phyloP scores from a whole-genome alignment of 2,329 filamentous ascomycete genomes.

The Neopestalotiopsis rosae region DNA sequence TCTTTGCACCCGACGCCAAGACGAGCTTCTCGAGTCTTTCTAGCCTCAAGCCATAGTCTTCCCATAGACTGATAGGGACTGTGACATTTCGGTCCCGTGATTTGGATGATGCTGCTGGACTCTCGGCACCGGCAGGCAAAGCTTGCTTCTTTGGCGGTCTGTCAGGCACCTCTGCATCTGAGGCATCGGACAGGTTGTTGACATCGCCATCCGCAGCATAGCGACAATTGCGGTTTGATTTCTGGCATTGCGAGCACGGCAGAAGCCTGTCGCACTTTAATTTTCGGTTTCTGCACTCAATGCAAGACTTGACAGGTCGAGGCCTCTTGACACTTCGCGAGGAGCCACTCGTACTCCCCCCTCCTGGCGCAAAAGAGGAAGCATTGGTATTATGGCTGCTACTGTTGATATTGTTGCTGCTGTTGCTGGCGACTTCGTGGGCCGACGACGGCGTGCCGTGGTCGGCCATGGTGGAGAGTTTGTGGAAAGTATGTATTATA shows the following conservation, averaged over 20 bases:
- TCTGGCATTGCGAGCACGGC: constrained; percentile 64
- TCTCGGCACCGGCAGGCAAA: constrained; percentile 19
- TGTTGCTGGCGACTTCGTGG: constrained; percentile 15
- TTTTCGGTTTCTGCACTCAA: constrained; percentile 63
- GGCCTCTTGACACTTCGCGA: constrained; percentile 58
- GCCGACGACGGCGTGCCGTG: constrained; percentile 21
- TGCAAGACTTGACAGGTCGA: constrained; percentile 61
- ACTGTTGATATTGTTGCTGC: constrained; percentile 10
- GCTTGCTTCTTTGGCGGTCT: constrained; percentile 31
- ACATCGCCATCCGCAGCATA: constrained; percentile 57
- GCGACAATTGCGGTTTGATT: constrained; percentile 58
- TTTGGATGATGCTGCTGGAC: constrained; percentile 21
- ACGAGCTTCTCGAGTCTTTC: constrained; percentile 60
- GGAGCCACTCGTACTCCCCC: constrained; percentile 12
- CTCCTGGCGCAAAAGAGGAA: background rate
- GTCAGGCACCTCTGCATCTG: constrained; percentile 40
- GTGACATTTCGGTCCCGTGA: constrained; percentile 35
- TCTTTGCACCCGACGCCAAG: constrained; percentile 41
- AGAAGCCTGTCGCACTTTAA: constrained; percentile 60
- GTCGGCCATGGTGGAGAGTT: constrained; percentile 16
- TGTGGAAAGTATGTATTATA: background rate
- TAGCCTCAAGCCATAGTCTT: constrained; percentile 55
- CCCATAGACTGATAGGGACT: constrained; percentile 38
- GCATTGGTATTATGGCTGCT: background rate
- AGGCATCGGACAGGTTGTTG: constrained; percentile 54